Conservation (phyloP, 768 basidiomycete species). For the Boletus pseudo-olivaceus region DNA sequence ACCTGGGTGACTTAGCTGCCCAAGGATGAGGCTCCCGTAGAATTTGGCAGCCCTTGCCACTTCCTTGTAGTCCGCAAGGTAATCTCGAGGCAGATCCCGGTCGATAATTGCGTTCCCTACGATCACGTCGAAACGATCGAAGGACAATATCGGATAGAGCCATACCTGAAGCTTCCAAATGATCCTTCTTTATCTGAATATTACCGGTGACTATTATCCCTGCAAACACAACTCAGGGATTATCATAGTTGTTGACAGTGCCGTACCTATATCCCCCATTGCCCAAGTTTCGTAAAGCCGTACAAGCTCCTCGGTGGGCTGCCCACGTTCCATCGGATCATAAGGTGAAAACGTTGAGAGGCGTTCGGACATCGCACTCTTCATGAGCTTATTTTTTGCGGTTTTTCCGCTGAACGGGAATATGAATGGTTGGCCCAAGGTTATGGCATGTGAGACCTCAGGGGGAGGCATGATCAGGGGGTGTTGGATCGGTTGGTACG, state of each 20-base stretch:
- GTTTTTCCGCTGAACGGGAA: constrained; percentile 31
- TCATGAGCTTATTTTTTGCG: constrained; percentile 32
- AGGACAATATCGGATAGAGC: not conserved
- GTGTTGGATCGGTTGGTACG: constrained; percentile 13
- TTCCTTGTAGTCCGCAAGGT: constrained; percentile 18
- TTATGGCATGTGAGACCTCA: constrained; percentile 16
- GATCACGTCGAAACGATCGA: not conserved
- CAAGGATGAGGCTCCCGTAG: constrained; percentile 28
- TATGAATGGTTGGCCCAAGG: constrained; percentile 23
- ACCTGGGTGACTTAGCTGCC: constrained; percentile 33
- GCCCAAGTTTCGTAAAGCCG: constrained; percentile 36
- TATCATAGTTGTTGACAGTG: not conserved
- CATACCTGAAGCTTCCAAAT: constrained; percentile 33
- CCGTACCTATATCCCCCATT: constrained; percentile 29
- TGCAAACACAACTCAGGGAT: constrained; percentile 11
- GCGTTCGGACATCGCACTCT: constrained; percentile 36
- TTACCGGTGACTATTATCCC: constrained; percentile 33
- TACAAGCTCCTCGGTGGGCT: constrained; percentile 32
- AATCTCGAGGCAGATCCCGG: constrained; percentile 22
- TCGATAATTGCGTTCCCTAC: constrained; percentile 34
- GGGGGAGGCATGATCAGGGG: constrained; percentile 14
- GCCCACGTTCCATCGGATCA: constrained; percentile 29
- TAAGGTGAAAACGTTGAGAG: constrained; percentile 32
- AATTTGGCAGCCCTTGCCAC: constrained; percentile 33
- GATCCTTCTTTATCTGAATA: constrained; percentile 34